Base-by-base conservation (phyloP, 176 grass and related monocot genomes). In the Carex scoparia region DNA sequence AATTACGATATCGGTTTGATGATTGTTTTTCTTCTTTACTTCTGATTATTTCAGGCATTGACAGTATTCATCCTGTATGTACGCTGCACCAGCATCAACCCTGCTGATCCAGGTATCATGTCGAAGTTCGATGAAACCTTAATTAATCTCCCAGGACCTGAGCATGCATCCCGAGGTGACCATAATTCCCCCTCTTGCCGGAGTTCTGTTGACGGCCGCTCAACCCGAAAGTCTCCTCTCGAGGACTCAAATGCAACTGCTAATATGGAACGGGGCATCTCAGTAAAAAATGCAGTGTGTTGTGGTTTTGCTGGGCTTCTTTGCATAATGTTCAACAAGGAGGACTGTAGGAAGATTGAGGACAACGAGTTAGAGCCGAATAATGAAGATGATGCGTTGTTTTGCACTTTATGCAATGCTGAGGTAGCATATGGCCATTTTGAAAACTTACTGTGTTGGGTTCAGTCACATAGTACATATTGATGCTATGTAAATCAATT, bases 31-130 rank as follows among this genome's bases (percentile, higher is more conserved):
- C 71, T 15, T 72, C 55, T 69, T 84, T 54, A 11, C 77, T 31
- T 31, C 11, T 60, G 63, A 69, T 83, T 57, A 59, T 89, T 90
- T 84, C 88, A 99, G 97, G 93, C 93, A 32, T 65, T 99, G 79
- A 85, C 90, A 37, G 97, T 99, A 89, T 99, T 99, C 84, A 91
- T 96, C 78, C 93, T 99, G 80, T 99, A 99, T 35, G 84, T 99
- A 5, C 93, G 97, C 16, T 99, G 97, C 85, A 99, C 97, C 71
- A 94, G 90, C 85, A 99, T 99, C 88, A 99, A 99, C 86, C 97
- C 97, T 66, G 97, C 97, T 35, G 97, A 99, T 92, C 93, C 93
- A 79, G 93, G 97, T 79, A 99, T 99, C 58, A 96, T 99, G 93
- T 89, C 91, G 63, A 99, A 91, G 84, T 99, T 92, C 75, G 93